Evolutionary conservation across 2,329 filamentous ascomycete species (phyloP), one percentile per base, ranked within the genome.

Genomic region (Colletotrichum limetticola): DNA sequence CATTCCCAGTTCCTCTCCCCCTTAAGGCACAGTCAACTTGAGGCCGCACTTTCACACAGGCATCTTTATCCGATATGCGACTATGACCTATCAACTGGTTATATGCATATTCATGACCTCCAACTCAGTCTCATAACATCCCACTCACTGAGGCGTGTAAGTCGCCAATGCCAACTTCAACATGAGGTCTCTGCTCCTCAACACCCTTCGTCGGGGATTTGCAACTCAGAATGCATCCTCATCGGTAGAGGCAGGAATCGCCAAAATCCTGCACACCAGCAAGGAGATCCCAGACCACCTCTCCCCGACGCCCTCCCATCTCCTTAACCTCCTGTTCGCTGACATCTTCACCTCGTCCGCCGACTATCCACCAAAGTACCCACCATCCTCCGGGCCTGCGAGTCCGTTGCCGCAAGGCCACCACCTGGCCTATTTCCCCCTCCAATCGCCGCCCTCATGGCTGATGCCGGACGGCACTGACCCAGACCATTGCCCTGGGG

Each of bases 391-490:
- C n/a, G 11, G 19, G 3, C 2, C 24, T 3, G 24, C 61, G 16
- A 5, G 37, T 5, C 58, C 80, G 4, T 83, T 93, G 7, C 91
- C 92, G 0, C 86, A 89, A 35, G 93, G 92, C 46, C 92, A 97
- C 80, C 95, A 98, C 81, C 87, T 98, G 46, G 91, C 96, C 75
- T 97, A 97, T 85, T 98, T 98, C 83, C 94, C 95, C 72, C 89
- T 93, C 12, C 89, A 91, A 74, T 85, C 92, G 22, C 86, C 89
- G 1, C 84, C 90, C 16, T 89, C 88, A 8, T 77, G 86, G 42
- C 89, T 98, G 56, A 88, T 95, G 22, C 86, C 91, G 1, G 97
- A 99, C 83, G 96, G 97, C 70, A 97, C 95, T 1, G 96, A 98
- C 80, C 86, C 90, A 5, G 86, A 92, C 66, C 95, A 98, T 79